phyloP scores from a whole-genome alignment of 305 asterid genomes.

The Solanum hybrid region DNA sequence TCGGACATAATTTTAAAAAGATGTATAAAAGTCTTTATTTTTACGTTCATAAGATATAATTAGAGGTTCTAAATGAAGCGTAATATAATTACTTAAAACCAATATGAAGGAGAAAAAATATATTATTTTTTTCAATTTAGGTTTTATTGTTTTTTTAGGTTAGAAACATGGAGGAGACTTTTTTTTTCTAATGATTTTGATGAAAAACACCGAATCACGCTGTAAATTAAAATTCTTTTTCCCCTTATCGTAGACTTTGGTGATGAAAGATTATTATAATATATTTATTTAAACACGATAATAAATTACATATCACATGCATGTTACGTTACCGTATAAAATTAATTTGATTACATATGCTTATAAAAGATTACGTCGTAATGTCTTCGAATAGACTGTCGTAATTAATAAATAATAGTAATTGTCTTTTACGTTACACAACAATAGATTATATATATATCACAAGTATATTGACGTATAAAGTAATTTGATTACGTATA shows the following conservation, averaged over 20 bases:
- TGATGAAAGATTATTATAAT: background rate
- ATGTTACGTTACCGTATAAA: background rate
- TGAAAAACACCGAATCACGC: background rate
- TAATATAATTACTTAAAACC: background rate
- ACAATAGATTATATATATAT: background rate
- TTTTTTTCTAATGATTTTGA: background rate
- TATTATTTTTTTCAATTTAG: background rate
- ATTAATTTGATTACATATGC: background rate
- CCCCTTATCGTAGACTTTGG: background rate
- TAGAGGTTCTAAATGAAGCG: background rate
- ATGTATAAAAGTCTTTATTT: background rate
- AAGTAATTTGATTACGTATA: background rate
- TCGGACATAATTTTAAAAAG: background rate
- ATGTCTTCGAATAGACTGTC: background rate
- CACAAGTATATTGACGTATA: background rate
- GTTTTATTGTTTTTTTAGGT: background rate
- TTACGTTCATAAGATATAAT: background rate
- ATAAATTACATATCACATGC: background rate
- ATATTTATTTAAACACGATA: background rate
- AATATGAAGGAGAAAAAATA: background rate
- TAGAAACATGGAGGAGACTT: background rate
- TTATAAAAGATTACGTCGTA: background rate
- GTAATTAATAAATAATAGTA: background rate
- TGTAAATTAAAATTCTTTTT: background rate
- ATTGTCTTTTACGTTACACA: background rate